Conservation (phyloP, 2,329 filamentous ascomycete genomes). For the Aspergillus sp. region DNA sequence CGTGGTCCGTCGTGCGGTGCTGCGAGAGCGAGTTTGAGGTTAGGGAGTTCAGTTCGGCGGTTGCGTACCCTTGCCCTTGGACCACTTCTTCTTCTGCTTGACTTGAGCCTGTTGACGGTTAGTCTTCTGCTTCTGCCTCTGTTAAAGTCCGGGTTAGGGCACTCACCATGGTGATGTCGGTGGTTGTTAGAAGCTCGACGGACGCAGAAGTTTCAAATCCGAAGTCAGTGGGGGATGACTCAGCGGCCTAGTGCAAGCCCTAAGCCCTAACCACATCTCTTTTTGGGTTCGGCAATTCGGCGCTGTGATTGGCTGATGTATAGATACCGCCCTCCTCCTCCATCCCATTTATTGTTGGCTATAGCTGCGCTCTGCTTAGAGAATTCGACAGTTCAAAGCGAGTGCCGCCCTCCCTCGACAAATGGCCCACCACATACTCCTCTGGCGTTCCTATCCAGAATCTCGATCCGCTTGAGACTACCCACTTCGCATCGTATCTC, state of each 20-base stretch:
- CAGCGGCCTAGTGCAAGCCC: slow-evolving; percentile 15
- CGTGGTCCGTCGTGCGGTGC: slow-evolving; percentile 7
- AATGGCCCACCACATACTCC: slow-evolving; percentile 24
- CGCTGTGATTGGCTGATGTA: too few relatives aligned
- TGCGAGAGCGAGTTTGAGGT: slow-evolving; percentile 5
- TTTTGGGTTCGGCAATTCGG: too few relatives aligned
- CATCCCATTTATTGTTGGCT: too few relatives aligned
- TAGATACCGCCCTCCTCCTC: too few relatives aligned
- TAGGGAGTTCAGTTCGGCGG: slow-evolving; percentile 10
- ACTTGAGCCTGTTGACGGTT: slow-evolving; percentile 33
- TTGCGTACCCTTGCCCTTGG: slow-evolving; percentile 46
- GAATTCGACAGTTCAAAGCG: slow-evolving; percentile 22
- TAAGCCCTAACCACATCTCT: slow-evolving; percentile 25
- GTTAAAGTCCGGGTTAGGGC: not conserved
- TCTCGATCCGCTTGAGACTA: slow-evolving; percentile 12
- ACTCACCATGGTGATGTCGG: slow-evolving; percentile 33
- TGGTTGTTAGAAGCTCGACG: slow-evolving; percentile 24
- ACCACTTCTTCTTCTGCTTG: slow-evolving; percentile 51
- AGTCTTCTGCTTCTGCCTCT: too few relatives aligned
- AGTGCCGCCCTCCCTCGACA: slow-evolving; percentile 14
- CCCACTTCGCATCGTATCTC: slow-evolving; percentile 27
- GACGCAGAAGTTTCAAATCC: slow-evolving; percentile 15
- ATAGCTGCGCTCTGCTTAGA: slow-evolving; percentile 18
- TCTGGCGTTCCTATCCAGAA: slow-evolving; percentile 30
- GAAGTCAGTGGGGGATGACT: slow-evolving; percentile 31